A percentile compares a stretch with the other conserved stretches of the same genome.
Evolutionary conservation across 129 eudicot species (phyloP).

Genomic region (Ambrosia trifida): DNA sequence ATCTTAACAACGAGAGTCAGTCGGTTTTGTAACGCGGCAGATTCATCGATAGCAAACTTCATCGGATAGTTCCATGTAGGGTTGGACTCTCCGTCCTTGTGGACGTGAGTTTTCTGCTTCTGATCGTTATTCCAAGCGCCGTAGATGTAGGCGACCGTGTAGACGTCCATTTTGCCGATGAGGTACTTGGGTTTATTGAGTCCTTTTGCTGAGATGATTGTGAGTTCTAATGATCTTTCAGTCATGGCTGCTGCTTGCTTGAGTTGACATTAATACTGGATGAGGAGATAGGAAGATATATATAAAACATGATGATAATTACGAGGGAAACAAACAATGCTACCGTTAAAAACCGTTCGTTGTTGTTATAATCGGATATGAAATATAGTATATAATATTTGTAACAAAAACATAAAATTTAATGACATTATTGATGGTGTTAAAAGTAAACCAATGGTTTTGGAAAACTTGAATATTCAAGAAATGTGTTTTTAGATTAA

Average conservation of each 20-base stretch:
- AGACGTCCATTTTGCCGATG: conserved; percentile 63
- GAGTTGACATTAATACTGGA: neutral
- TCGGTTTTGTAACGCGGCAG: conserved; percentile 38
- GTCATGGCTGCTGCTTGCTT: conserved; percentile 20
- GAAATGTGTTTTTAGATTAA: too few relatives aligned
- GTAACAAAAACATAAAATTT: too few relatives aligned
- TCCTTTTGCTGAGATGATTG: conserved; percentile 53
- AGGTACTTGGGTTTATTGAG: conserved; percentile 57
- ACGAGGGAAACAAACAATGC: neutral
- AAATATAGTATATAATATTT: too few relatives aligned
- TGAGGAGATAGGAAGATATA: conserved; percentile 11
- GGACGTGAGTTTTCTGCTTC: conserved; percentile 58
- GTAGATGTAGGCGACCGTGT: conserved; percentile 53
- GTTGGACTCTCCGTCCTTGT: conserved; percentile 45
- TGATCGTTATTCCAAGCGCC: conserved; percentile 34
- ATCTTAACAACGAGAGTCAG: conserved; percentile 44
- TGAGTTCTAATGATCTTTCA: conserved; percentile 44
- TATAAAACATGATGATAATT: neutral
- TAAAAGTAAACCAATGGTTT: too few relatives aligned
- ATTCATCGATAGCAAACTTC: conserved; percentile 51
- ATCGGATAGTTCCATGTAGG: conserved; percentile 67
- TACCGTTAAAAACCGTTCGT: neutral
- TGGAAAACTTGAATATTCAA: too few relatives aligned
- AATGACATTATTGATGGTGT: neutral
- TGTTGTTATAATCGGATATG: too few relatives aligned